Base-by-base conservation (phyloP, 192 early-diverging fungal genomes). In the Coemansia sp. region DNA sequence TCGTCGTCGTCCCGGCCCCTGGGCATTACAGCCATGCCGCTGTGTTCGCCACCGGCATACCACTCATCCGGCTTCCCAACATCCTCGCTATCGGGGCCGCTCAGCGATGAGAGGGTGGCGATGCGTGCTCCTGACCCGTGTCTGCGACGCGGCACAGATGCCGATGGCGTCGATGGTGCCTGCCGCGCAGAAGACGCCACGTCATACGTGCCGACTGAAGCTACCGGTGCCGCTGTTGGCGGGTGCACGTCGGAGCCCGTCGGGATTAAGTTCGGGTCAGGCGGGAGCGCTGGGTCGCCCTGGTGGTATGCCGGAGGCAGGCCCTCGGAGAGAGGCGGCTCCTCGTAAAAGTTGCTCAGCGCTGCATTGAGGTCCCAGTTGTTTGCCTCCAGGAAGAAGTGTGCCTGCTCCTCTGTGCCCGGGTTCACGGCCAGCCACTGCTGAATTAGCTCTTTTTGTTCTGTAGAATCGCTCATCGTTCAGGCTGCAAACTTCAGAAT, bases 11-110 rank as follows among this genome's bases (percentile, higher is more conserved):
- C 54, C 36, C 65, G 60, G 31, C 22, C 55, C 14, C 63, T 65
- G 13, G 74, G 67, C 50, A 59, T 61, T 9, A 62, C 59, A 2
- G 65, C 68, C 40, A 87, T 93, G n/a, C 85, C 95, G 78, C 91
- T 94, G 71, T 92, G 92, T 74, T 97, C 96, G 29, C 97, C 97
- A 5, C 95, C 97, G 19, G 94, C 87, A 84, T 89, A 98, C 64
- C 85, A 93, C 53, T 84, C 83, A 19, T 75, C 70, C 2, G 61
- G 19, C 50, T 65, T 62, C 15, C 65, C 55, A 6, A 55, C 57
- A 22, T 64, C 62, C 5, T 55, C 58, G 9, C 63, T 64, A 17
- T 71, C 47, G 36, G 50, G 50, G 31, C 38, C 33, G 23, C 57
- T 57, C 29, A 77, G 50, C 10, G 74, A 73, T 0, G 70, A 75